Base-by-base conservation (phyloP, 495 filamentous ascomycete species). In the Trichoderma virens region DNA sequence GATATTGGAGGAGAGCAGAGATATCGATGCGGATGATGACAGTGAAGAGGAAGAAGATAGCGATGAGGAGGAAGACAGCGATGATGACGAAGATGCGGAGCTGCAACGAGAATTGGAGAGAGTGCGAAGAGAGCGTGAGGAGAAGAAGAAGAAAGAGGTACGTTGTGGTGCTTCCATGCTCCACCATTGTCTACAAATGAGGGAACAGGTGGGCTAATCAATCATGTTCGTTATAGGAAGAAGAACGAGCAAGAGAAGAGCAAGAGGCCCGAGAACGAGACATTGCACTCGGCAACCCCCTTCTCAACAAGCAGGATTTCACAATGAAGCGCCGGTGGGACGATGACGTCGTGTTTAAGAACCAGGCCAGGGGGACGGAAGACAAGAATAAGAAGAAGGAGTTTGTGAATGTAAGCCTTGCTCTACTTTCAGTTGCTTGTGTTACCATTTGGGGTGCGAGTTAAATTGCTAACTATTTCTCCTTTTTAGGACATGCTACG, bases 291-390 rank as follows among this genome's bases (percentile, higher is more conserved):
- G 94, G 94, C 18, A 98, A 98, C 72, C 95, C 94, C 20, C 76
- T 98, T 45, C 80, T 98, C 30, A 97, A 97, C 69, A 83, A 82
- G 65, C 69, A 78, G 16, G 88, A 91, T 66, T 91, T 89, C 70
- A 86, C 85, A 45, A 80, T 90, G 63, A 92, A 90, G 78, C 78
- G 90, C 69, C 84, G 92, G 71, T 98, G 94, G 94, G 94, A 98
- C 68, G 94, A 98, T 66, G 94, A 98, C 78, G 94, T 98, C n/a
- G 92, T 98, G 20, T 98, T 98, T 78, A 97, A 96, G 80, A 98
- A 98, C 75, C 94, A 98, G 75, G 94, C 93, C 35, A 84, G 95
- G 56, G 94, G 94, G 3, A 97, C 92, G 11, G 94, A 97, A 70
- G 92, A 96, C 63, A 91, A 89, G 77, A 81, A 83, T 59, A 92